A percentile compares a stretch with the other conserved stretches of the same genome.
These are phyloP conservation scores for Sclerotinia trifoliorum DNA, from an alignment of 2,329 filamentous ascomycete species.

Conservation along the genomic window DNA sequence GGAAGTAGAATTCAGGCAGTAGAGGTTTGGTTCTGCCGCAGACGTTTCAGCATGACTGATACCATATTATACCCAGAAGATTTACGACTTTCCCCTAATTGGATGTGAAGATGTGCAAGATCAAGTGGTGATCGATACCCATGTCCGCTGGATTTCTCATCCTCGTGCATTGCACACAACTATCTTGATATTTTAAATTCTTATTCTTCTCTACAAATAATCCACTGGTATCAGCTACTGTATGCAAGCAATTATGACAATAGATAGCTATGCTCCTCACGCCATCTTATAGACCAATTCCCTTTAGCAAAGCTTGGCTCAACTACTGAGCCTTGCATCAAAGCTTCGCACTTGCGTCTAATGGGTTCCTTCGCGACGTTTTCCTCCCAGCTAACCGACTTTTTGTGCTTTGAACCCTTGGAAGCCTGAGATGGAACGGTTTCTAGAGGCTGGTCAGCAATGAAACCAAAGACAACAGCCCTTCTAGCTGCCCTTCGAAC, in stretches of 20 bases:
- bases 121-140: background rate
- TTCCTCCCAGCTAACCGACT: constrained; percentile 9
- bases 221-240: background rate
- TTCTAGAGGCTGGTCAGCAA: background rate
- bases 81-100: too few species aligned
- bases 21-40: background rate
- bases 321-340: constrained; percentile 21
- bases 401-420: constrained; percentile 17
- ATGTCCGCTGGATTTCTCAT: background rate
- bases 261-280: constrained; percentile 6
- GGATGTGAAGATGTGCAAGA: background rate
- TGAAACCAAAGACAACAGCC: constrained; percentile 30
- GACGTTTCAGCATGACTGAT: too few species aligned
- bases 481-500: constrained; percentile 28
- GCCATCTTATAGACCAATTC: constrained; percentile 23
- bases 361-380: background rate
- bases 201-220: background rate
- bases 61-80: too few species aligned
- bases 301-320: constrained; percentile 22
- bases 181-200: background rate
- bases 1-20: background rate
- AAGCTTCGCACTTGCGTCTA: constrained; percentile 19
- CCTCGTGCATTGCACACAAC: background rate
- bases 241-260: background rate
- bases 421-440: background rate